These are phyloP conservation scores for Flaveria sonorensis DNA, from an alignment of 129 eudicot genomes.

Conservation along the genomic window DNA sequence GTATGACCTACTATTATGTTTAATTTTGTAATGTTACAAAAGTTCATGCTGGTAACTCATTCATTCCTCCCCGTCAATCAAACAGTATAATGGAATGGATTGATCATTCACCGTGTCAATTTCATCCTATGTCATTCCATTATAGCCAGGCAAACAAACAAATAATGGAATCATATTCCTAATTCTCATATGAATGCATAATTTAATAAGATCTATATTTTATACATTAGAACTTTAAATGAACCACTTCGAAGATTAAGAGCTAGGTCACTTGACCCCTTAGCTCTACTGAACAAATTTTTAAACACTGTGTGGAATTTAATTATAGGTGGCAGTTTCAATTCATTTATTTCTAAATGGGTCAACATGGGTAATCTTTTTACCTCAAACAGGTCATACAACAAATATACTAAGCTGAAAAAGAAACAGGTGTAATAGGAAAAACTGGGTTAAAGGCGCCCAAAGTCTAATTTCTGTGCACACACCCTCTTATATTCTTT, in stretches of 20 bases:
- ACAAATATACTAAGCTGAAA: neutral
- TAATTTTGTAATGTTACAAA: neutral
- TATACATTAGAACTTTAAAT: neutral
- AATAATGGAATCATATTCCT: neutral
- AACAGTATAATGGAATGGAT: neutral
- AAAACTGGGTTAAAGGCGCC: neutral
- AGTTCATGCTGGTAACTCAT: neutral
- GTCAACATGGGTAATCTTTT: neutral
- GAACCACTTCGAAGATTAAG: slow-evolving; percentile 4
- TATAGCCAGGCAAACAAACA: neutral
- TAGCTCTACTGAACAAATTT: neutral
- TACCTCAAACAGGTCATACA: neutral
- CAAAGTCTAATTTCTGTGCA: neutral
- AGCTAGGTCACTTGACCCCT: slow-evolving; percentile 9
- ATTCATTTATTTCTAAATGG: neutral
- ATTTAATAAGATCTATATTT: slow-evolving; percentile 2
- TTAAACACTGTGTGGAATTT: neutral
- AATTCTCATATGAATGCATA: slow-evolving; percentile 9
- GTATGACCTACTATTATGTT: neutral
- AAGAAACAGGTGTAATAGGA: neutral
- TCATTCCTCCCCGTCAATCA: neutral
- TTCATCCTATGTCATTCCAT: slow-evolving; percentile 1
- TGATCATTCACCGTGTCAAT: slow-evolving; percentile 2
- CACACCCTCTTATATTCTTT: neutral
- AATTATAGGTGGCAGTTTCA: neutral